Conservation (phyloP, 495 filamentous ascomycete genomes). For the Bryoglossum gracile region DNA sequence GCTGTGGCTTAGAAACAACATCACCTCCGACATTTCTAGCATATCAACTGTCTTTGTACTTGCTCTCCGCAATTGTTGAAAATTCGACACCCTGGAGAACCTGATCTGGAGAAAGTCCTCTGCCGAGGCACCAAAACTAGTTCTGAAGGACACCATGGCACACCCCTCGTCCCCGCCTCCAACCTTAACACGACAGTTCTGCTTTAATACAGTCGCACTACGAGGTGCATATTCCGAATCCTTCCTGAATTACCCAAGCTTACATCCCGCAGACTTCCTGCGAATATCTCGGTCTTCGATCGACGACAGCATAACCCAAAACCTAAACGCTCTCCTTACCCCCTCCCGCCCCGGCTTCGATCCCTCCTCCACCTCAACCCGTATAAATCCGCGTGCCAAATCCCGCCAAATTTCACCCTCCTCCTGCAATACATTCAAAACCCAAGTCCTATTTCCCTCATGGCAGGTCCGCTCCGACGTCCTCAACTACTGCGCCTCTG, state of each 20-base stretch:
- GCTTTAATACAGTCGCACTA: slow-evolving; percentile 78
- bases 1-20: no score
- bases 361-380: slow-evolving; percentile 60
- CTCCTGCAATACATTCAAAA: slow-evolving; percentile 65
- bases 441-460: slow-evolving; percentile 74
- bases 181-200: slow-evolving; percentile 77
- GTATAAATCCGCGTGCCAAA: slow-evolving; percentile 41
- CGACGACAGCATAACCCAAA: slow-evolving; percentile 89
- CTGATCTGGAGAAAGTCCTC: slow-evolving; percentile 40
- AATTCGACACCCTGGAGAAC: slow-evolving; percentile 42
- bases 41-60: no score
- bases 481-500: slow-evolving; percentile 80
- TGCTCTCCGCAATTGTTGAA: no score
- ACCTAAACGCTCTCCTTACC: slow-evolving; percentile 82
- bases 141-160: slow-evolving; percentile 47
- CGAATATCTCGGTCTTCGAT: slow-evolving; percentile 75
- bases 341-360: slow-evolving; percentile 69
- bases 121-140: slow-evolving; percentile 30
- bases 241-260: no score
- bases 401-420: slow-evolving; percentile 47
- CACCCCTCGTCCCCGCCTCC: slow-evolving; percentile 52
- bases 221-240: slow-evolving; percentile 50
- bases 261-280: slow-evolving; percentile 69
- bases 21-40: no score
- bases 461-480: slow-evolving; percentile 86